Conservation (phyloP, 2,329 filamentous ascomycete species). For the Laburnicola sp. region DNA sequence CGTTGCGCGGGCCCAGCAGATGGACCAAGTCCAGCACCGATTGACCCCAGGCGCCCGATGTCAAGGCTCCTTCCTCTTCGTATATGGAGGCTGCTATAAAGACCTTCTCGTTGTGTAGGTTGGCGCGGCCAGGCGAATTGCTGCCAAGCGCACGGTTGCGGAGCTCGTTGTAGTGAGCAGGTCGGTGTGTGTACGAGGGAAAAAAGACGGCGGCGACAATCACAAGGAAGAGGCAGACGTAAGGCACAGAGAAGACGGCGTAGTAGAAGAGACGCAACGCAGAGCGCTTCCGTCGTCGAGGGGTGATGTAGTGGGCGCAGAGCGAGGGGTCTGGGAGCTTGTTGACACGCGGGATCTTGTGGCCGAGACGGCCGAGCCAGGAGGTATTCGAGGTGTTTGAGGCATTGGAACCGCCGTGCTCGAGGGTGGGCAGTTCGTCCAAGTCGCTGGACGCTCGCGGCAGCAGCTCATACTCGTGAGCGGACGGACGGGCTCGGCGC, state of each 20-base stretch:
- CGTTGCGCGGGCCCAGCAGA: slow-evolving; percentile 57
- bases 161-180: slow-evolving; percentile 55
- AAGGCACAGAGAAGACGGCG: slow-evolving; percentile 37
- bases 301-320: slow-evolving; percentile 39
- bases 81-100: slow-evolving; percentile 71
- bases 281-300: slow-evolving; percentile 38
- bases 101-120: slow-evolving; percentile 61
- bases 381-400: slow-evolving; percentile 25
- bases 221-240: slow-evolving; percentile 42
- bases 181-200: slow-evolving; percentile 60
- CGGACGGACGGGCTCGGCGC: slow-evolving; percentile 18
- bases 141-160: slow-evolving; percentile 37
- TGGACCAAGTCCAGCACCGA: slow-evolving; percentile 63
- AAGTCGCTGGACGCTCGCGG: slow-evolving; percentile 36
- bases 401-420: slow-evolving; percentile 15
- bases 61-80: slow-evolving; percentile 60
- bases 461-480: slow-evolving; percentile 40
- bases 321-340: slow-evolving; percentile 34
- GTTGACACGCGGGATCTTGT: slow-evolving; percentile 26
- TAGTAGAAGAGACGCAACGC: slow-evolving; percentile 38
- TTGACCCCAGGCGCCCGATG: slow-evolving; percentile 63
- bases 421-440: slow-evolving; percentile 19
- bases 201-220: slow-evolving; percentile 54
- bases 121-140: slow-evolving; percentile 49
- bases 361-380: slow-evolving; percentile 29